Base-by-base conservation (phyloP, 208 protist species). In the Herpetomonas samuelpessoai region DNA sequence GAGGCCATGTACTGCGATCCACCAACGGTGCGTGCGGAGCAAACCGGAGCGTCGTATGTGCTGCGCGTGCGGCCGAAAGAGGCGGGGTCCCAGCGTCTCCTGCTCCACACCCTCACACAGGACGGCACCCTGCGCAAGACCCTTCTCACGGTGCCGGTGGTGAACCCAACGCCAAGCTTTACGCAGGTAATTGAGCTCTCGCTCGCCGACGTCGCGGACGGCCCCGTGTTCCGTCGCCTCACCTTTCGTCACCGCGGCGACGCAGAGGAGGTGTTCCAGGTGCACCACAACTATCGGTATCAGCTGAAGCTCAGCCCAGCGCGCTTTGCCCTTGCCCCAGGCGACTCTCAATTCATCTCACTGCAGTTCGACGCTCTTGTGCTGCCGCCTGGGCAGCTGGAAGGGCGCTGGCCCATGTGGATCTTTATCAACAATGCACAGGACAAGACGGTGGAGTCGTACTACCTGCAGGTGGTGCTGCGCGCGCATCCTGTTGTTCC, bases 401-500 rank as follows among this genome's bases (percentile, higher is more conserved):
- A 95, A 63, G 89, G 85, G 21, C 83, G 86, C 24, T 95, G 89
- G 86, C 89, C 89, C 16, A 84, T 93, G 77, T 95, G 89, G 86
- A 72, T 95, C 55, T 95, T 95, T 68, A 85, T 95, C 62, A 95
- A 95, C 68, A 84, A 93, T 60, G 50, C 59, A 16, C 66, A 81
- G 48, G 82, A 95, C 71, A 91, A 90, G 63, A 95, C 86, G 47
- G 76, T 95, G 24, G 85, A 91, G 59, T 93, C 86, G 21, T 95
- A 93, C 69, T 71, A 82, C 50, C 50, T 95, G 51, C 79, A 95
- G 62, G 68, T 95, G 10, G 79, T 95, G 12, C 62, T 95, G 22
- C 83, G 86, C 22, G 76, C 75, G 16, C 83, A 91, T 38, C 83
- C 72, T 10, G 61, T 86, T 14, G 35, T 14, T 41, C 35, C 35